Evolutionary conservation across 306 rosid species (phyloP).

Genomic region (Trichosanthes cucumerina): DNA sequence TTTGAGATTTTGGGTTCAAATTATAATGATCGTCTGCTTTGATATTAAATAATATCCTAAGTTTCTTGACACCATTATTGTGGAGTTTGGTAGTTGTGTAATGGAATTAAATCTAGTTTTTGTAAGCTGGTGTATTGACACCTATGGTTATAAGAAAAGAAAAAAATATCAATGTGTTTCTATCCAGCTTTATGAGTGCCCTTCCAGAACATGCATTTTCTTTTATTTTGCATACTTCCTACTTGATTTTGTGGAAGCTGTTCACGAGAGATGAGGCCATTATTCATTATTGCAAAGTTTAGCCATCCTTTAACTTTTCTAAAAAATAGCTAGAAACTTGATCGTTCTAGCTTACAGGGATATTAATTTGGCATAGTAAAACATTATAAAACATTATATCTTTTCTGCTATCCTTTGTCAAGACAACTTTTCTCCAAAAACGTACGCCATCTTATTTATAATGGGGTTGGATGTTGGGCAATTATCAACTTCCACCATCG

Average conservation of each 20-base stretch:
- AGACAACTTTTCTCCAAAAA: not conserved
- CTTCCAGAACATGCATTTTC: not conserved
- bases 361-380: too few species aligned
- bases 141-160: not conserved
- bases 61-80: not conserved
- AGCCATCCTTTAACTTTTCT: not conserved
- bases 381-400: too few species aligned
- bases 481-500: not conserved
- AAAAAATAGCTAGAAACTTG: not conserved
- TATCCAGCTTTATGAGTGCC: not conserved
- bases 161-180: not conserved
- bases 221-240: not conserved
- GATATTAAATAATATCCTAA: not conserved
- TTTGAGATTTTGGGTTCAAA: not conserved
- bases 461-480: not conserved
- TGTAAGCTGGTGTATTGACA: not conserved
- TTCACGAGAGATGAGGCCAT: not conserved
- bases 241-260: not conserved
- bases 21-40: not conserved
- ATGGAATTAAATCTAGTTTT: constrained; percentile 1
- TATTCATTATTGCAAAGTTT: not conserved
- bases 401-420: not conserved
- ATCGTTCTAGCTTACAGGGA: not conserved
- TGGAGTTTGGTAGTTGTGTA: not conserved
- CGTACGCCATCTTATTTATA: not conserved